Conservation (phyloP, 2,329 filamentous ascomycete genomes). For the Trichoderma aggressivum region DNA sequence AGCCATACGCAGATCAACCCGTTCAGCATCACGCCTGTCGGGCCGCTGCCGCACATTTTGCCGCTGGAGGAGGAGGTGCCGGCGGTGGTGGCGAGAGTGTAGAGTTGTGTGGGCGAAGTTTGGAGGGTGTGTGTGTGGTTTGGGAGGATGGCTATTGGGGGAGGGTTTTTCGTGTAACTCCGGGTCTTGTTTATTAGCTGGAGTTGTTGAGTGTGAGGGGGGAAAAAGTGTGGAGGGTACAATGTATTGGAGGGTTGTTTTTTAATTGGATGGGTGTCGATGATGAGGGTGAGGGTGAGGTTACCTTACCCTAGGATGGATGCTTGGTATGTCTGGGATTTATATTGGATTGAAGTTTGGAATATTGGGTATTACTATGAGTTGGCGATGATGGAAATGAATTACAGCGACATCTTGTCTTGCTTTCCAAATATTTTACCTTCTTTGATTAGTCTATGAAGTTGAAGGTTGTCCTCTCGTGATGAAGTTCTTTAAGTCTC, state of each 20-base stretch:
- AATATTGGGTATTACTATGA: neutral
- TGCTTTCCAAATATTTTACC: neutral
- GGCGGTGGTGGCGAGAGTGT: slow-evolving; percentile 40
- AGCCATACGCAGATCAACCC: slow-evolving; percentile 66
- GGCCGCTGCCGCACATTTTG: slow-evolving; percentile 79
- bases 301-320: slow-evolving; percentile 2
- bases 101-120: neutral
- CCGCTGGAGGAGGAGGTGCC: slow-evolving; percentile 73
- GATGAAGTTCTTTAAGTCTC: neutral
- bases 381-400: neutral
- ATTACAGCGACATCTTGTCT: neutral
- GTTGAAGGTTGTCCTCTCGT: neutral
- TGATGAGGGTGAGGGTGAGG: neutral
- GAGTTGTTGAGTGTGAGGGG: neutral
- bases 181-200: neutral
- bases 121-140: neutral
- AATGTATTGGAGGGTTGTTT: neutral
- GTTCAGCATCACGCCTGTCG: slow-evolving; percentile 73
- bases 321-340: neutral
- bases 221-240: neutral
- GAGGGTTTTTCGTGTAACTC: neutral
- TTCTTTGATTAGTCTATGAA: neutral
- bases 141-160: neutral
- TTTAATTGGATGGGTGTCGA: neutral
- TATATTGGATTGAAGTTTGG: neutral